phyloP scores from a whole-genome alignment of 352 stramenopile genomes.

The Hyaloperonospora arabidopsidis region DNA sequence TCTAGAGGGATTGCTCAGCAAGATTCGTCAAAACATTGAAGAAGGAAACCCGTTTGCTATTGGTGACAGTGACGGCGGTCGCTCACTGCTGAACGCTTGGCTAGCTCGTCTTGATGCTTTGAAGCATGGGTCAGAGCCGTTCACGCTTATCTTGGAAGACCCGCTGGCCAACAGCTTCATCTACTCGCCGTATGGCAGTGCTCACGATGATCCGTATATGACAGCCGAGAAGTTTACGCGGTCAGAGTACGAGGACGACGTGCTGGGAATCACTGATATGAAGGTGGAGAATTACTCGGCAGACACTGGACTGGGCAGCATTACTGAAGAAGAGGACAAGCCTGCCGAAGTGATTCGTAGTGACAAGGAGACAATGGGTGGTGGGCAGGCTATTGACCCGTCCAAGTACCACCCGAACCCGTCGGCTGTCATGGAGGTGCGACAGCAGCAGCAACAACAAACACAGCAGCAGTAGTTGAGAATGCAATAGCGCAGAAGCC shows the following conservation, averaged over 20 bases:
- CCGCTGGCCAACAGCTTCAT: constrained; percentile 90
- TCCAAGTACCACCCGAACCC: constrained; percentile 62
- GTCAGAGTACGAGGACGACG: constrained; percentile 87
- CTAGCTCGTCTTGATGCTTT: constrained; percentile 42
- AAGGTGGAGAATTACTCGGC: constrained; percentile 77
- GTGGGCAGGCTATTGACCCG: constrained; percentile 40
- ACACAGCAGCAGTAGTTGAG: constrained; percentile 22
- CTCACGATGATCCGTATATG: constrained; percentile 54
- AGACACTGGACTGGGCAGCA: constrained; percentile 25
- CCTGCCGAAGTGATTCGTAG: constrained; percentile 31
- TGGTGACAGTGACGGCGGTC: constrained; percentile 66
- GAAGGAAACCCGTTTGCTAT: constrained; percentile 77
- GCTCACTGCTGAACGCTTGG: constrained; percentile 48
- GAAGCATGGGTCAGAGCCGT: constrained; percentile 60
- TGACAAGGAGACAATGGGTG: constrained; percentile 61
- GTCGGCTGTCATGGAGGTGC: constrained; percentile 47
- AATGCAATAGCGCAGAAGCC: too few species aligned
- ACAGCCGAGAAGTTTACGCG: constrained; percentile 82
- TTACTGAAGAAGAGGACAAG: constrained; percentile 35
- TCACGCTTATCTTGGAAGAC: constrained; percentile 87
- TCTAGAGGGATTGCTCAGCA: constrained; percentile 87
- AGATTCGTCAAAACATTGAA: constrained; percentile 75
- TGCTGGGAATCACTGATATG: constrained; percentile 90
- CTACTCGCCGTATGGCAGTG: constrained; percentile 51
- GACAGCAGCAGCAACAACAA: constrained; percentile 35